Conservation (phyloP, 495 filamentous ascomycete genomes). For the Rusavskia elegans region DNA sequence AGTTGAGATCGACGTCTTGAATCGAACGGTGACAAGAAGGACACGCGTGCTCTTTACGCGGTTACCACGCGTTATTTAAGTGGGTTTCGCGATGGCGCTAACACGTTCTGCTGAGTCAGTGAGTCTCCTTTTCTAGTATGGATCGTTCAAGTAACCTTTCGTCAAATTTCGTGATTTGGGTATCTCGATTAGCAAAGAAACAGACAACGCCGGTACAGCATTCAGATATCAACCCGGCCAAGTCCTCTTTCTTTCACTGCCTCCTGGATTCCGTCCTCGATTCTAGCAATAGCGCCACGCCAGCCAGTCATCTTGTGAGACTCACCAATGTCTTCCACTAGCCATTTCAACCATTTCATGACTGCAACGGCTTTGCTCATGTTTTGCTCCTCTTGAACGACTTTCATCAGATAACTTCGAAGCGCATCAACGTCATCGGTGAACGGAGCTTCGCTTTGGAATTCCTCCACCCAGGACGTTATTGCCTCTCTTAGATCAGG, state of each 20-base stretch:
- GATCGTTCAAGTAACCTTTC: too few relatives aligned
- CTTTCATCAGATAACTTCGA: slow-evolving; percentile 46
- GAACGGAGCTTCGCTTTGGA: slow-evolving; percentile 55
- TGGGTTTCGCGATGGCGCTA: not conserved
- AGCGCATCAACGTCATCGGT: slow-evolving; percentile 59
- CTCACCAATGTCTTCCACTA: slow-evolving; percentile 38
- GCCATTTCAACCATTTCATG: slow-evolving; percentile 55
- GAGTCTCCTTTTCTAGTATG: too few relatives aligned
- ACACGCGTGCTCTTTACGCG: not conserved
- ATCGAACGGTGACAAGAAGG: not conserved
- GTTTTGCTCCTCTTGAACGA: slow-evolving; percentile 57
- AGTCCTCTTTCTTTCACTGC: slow-evolving; percentile 49
- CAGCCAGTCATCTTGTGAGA: slow-evolving; percentile 20
- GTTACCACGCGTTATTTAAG: not conserved
- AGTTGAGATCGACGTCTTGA: not conserved
- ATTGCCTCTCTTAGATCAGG: slow-evolving; percentile 46
- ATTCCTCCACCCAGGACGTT: slow-evolving; percentile 49
- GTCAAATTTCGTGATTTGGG: too few relatives aligned
- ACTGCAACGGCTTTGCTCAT: slow-evolving; percentile 56
- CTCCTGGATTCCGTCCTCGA: slow-evolving; percentile 42
- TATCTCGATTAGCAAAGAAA: too few relatives aligned
- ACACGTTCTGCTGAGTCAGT: too few relatives aligned
- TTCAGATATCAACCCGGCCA: slow-evolving; percentile 39
- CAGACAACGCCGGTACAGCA: not conserved
- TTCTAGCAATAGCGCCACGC: slow-evolving; percentile 24